Evolutionary conservation across 768 basidiomycete genomes (phyloP), one percentile per base, ranked within the genome.

Genomic region (Suillus subalutaceus): DNA sequence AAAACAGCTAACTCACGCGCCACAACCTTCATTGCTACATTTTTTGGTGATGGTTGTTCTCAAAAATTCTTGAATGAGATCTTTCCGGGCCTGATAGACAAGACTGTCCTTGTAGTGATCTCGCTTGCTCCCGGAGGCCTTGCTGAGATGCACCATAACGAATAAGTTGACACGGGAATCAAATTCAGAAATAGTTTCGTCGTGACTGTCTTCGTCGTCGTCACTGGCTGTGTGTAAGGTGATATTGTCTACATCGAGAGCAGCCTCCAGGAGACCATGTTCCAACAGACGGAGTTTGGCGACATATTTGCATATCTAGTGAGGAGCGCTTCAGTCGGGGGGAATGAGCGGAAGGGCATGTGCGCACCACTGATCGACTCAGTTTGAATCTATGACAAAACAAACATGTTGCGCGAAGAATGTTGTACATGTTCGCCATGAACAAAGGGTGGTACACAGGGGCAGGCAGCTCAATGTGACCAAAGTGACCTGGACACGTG

Each of bases 361-460:
- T 53, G 70, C 86, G 65, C 74, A 95, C 94, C 79, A 86, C 82
- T n/a, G 87, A 83, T 74, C 89, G 85, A 69, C 85, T 85, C 72
- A 90, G 78, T 80, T 96, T 95, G 79, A 98, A 97, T 69, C 83
- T 85, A 78, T 99, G 97, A 78, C 97, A 99, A 79, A 92, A 99
- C 76, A 97, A 79, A 81, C 97, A 99, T 16, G 88, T 88, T 44
- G 90, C 91, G 65, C 96, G 88, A 26, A 99, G 81, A 56, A 99
- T 80, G 69, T 90, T 91, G 75, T 90, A 96, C 83, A 92, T 90
- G 72, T 96, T 93, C 40, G 85, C 83, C 89, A 99, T 94, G 79
- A 99, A 99, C 46, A 99, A 81, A 0, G 97, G 97, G 73, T 99
- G 97, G 74, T 93, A 99, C 3, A 99, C 94, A 16, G 97, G 96